Percentiles rank a stretch among this genome's conserved stretches.
Evolutionary conservation across 495 filamentous ascomycete genomes (phyloP).

Genomic region (Stereocaulon alpinum): DNA sequence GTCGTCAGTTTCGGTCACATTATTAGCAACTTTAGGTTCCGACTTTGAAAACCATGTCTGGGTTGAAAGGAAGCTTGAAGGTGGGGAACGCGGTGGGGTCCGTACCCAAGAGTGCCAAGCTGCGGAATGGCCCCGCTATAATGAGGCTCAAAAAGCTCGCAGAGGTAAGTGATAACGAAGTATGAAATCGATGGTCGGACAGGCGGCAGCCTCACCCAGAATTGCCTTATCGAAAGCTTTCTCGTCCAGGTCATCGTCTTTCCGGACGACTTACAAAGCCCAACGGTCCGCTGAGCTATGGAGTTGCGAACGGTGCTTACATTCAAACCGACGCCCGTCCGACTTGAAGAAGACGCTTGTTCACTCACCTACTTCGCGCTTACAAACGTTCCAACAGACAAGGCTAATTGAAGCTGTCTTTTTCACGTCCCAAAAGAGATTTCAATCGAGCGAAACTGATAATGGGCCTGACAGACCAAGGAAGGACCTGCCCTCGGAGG

Average conservation of each 20-base stretch:
- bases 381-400: background rate
- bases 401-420: background rate
- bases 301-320: constrained; percentile 17
- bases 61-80: background rate
- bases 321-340: background rate
- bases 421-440: background rate
- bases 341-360: background rate
- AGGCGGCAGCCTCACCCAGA: background rate
- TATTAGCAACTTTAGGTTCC: no score
- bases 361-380: background rate
- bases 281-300: background rate
- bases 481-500: constrained; percentile 61
- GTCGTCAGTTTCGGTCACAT: no score
- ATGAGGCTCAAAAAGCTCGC: background rate
- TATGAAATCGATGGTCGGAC: constrained; percentile 1
- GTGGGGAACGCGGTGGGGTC: no score
- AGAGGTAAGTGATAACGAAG: background rate
- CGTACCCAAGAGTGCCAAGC: background rate
- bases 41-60: no score
- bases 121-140: background rate
- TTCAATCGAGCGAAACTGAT: background rate
- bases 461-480: constrained; percentile 3
- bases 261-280: background rate
- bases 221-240: background rate
- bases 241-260: background rate